phyloP scores from a whole-genome alignment of 768 basidiomycete species.

The Boletus subparvulus region DNA sequence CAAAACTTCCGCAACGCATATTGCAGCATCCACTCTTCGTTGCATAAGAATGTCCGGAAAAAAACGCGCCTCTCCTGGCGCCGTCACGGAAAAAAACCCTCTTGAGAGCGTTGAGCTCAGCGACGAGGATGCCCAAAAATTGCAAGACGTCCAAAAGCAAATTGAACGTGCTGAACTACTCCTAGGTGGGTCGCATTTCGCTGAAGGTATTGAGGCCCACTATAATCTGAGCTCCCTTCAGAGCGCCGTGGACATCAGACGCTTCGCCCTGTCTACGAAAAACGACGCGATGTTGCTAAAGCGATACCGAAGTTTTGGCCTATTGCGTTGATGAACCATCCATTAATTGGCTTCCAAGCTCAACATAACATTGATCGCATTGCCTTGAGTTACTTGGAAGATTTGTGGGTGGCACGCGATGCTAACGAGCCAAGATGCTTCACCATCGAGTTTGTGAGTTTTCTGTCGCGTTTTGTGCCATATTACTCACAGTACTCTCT shows the following conservation, averaged over 20 bases:
- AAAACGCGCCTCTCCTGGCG: conserved; percentile 81
- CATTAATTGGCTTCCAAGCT: conserved; percentile 57
- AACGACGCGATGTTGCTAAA: conserved; percentile 65
- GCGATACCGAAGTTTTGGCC: conserved; percentile 81
- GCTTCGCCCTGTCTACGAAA: conserved; percentile 63
- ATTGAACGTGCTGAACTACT: conserved; percentile 68
- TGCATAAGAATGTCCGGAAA: conserved; percentile 40
- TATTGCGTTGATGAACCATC: conserved; percentile 77
- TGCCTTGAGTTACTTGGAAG: conserved; percentile 81
- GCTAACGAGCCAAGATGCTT: conserved; percentile 74
- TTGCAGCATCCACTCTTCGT: conserved; percentile 7
- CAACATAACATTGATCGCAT: conserved; percentile 77
- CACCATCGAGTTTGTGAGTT: conserved; percentile 84
- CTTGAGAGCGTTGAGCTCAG: conserved; percentile 65
- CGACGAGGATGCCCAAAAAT: conserved; percentile 69
- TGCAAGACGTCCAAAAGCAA: conserved; percentile 65
- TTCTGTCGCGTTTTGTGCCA: conserved; percentile 2
- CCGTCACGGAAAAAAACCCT: conserved; percentile 70
- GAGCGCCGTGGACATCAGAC: conserved; percentile 64
- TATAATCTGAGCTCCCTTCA: conserved; percentile 29
- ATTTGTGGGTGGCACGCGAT: conserved; percentile 81
- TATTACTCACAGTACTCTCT: conserved; percentile 12
- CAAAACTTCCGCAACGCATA: conserved; percentile 19
- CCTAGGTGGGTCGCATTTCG: conserved; percentile 52
- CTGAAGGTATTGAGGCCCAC: not conserved